These are phyloP conservation scores for Fusarium solani-melongenae DNA, from an alignment of 2,329 filamentous ascomycete genomes.

Conservation along the genomic window DNA sequence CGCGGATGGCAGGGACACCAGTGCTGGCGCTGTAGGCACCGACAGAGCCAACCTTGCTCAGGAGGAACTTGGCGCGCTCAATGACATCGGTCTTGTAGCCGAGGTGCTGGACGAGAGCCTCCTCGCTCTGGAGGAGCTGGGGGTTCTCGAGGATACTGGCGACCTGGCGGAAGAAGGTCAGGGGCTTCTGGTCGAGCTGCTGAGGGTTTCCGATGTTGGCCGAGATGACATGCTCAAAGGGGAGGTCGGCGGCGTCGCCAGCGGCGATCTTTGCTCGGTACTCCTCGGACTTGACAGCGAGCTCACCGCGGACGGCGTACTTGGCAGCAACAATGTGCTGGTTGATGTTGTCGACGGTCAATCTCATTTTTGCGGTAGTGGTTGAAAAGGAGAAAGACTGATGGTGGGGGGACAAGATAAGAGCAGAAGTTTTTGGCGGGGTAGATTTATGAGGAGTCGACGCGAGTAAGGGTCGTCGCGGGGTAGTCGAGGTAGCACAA, in stretches of 20 bases:
- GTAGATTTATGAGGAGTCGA: slow-evolving; percentile 30
- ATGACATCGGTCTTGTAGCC: slow-evolving; percentile 93
- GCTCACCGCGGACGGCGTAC: slow-evolving; percentile 96
- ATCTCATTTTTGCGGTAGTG: slow-evolving; percentile 50
- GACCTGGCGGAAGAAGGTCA: slow-evolving; percentile 99
- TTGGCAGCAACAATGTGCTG: slow-evolving; percentile 86
- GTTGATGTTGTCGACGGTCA: slow-evolving; percentile 92
- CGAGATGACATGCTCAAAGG: slow-evolving; percentile 91
- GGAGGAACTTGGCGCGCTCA: slow-evolving; percentile 81
- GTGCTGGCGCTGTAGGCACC: slow-evolving; percentile 97
- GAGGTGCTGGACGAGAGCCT: slow-evolving; percentile 78
- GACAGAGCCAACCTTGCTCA: slow-evolving; percentile 88
- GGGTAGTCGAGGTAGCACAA: slow-evolving; percentile 40
- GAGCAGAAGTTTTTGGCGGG: slow-evolving; percentile 42
- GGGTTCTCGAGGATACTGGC: slow-evolving; percentile 94
- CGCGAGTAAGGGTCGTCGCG: slow-evolving; percentile 41
- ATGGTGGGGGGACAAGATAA: slow-evolving; percentile 29
- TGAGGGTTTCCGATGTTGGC: slow-evolving; percentile 99
- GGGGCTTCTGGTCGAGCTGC: slow-evolving; percentile 98
- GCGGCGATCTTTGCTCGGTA: slow-evolving; percentile 80
- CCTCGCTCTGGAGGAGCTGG: slow-evolving; percentile 80
- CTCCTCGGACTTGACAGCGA: slow-evolving; percentile 92
- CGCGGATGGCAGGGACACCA: slow-evolving; percentile 85
- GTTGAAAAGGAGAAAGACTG: slow-evolving; percentile 47
- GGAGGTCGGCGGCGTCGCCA: slow-evolving; percentile 67